Base-by-base conservation (phyloP, 192 early-diverging fungal genomes). In the Umbelopsis sp. region DNA sequence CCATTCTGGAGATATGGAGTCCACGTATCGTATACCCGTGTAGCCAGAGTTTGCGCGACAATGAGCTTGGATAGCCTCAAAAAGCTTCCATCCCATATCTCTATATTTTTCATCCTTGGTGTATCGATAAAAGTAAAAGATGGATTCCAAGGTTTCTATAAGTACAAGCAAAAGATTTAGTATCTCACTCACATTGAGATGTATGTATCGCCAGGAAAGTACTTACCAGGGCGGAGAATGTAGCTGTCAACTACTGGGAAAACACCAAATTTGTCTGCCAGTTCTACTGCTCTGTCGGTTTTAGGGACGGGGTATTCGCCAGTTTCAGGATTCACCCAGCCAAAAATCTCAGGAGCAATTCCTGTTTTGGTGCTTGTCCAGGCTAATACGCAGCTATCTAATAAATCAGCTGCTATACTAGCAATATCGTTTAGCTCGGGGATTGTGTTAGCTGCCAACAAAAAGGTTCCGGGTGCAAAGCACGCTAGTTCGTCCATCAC, bases 61-160 rank as follows among this genome's bases (percentile, higher is more conserved):
- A 62, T 76, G 80, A 16, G 67, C 80, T 49, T 88, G 80, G 12
- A 88, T 45, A 2, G 84, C 50, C 77, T 86, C 72, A 20, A 71
- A 78, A 20, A 92, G 88, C 34, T 88, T 71, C 92, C 92, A 93
- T 36, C 85, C 91, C 56, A 86, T 83, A 45, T 91, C 90, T 45
- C 86, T 86, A 41, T 93, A 92, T 17, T 66, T 66, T 1, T 76
- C 78, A 52, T 93, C 83, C 0, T 90, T 88, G 6, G 92, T 93
- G n/a, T 87, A 72, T 25, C 91, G 84, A 71, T 91, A 92, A 77
- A 92, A 83, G 70, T 88, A 84, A 75, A 90, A 93, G 21, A 92
- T 70, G 44, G 87, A 89, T 71, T 93, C 92, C 24, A 93, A 67
- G 0, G 89, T 87, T 85, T 93, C 92, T 82, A 69, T n/a, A 25